Evolutionary conservation across 2,329 filamentous ascomycete genomes (phyloP).

Genomic region (Calonectria ilicicola): DNA sequence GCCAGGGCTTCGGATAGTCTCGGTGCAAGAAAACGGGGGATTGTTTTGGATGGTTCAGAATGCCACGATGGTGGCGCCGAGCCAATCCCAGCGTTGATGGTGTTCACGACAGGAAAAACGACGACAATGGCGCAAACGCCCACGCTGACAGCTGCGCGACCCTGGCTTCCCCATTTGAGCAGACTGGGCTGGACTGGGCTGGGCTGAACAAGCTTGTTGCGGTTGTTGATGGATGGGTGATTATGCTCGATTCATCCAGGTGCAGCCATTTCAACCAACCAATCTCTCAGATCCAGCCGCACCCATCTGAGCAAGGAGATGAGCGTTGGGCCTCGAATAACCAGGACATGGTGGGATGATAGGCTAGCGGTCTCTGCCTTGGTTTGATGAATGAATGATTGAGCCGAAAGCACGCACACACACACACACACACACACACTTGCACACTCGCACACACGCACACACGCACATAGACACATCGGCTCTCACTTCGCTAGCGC

Average conservation of each 20-base stretch:
- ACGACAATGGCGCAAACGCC: neutral
- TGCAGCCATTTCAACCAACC: conserved; percentile 12
- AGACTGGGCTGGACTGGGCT: conserved; percentile 9
- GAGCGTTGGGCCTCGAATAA: conserved; percentile 17
- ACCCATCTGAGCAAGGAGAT: neutral
- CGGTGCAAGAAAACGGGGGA: conserved; percentile 11
- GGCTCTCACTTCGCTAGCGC: neutral
- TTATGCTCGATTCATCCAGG: conserved; percentile 22
- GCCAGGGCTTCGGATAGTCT: conserved; percentile 27
- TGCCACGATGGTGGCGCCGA: neutral
- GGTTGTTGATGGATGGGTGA: neutral
- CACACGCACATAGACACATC: neutral
- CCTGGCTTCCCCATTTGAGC: neutral
- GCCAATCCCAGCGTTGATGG: conserved; percentile 10
- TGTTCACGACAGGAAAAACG: neutral
- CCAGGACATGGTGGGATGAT: conserved; percentile 12
- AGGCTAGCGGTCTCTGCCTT: conserved; percentile 1
- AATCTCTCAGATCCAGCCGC: conserved; percentile 4
- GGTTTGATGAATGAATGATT: neutral
- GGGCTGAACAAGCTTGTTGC: conserved; percentile 9
- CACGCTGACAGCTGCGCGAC: neutral
- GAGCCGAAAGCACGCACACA: neutral
- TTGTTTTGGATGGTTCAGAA: neutral
- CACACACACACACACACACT: neutral
- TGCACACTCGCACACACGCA: neutral